Conservation (phyloP, 768 basidiomycete genomes). For the Pisolithus albus region DNA sequence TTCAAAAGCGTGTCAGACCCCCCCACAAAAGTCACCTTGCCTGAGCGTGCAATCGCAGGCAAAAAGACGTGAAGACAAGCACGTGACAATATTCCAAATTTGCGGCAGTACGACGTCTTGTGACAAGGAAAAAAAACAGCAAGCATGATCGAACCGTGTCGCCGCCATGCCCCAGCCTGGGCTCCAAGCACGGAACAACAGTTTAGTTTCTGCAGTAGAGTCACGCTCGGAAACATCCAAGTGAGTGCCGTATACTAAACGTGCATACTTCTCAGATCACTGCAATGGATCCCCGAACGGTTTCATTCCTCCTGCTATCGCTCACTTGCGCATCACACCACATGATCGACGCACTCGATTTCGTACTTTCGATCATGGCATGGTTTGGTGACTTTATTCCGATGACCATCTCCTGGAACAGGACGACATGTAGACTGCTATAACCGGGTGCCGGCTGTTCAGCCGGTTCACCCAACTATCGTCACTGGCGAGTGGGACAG, state of each 20-base stretch:
- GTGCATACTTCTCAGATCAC: constrained; percentile 41
- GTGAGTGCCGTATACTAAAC: constrained; percentile 23
- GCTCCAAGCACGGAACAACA: not conserved
- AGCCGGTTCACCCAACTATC: not conserved
- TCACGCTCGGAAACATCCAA: constrained; percentile 28
- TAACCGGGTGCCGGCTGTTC: constrained; percentile 35
- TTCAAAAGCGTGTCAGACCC: too few relatives aligned
- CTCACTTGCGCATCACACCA: constrained; percentile 56
- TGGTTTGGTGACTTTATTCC: constrained; percentile 38
- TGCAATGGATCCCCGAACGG: constrained; percentile 50
- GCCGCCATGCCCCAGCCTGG: not conserved
- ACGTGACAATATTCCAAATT: too few relatives aligned
- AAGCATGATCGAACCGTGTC: not conserved
- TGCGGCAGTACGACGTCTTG: not conserved
- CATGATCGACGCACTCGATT: constrained; percentile 34
- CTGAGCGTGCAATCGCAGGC: too few relatives aligned
- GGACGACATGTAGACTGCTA: constrained; percentile 56
- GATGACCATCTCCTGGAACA: constrained; percentile 47
- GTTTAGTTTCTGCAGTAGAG: not conserved
- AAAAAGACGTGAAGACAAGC: too few relatives aligned
- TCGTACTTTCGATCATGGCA: constrained; percentile 34
- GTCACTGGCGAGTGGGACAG: constrained; percentile 16
- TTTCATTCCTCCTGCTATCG: constrained; percentile 36
- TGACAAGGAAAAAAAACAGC: not conserved
- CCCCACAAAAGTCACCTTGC: too few relatives aligned